Percentiles rank a stretch among this genome's conserved stretches.
phyloP scores from a whole-genome alignment of 257 asterid species.

The Marsdenia floribunda region DNA sequence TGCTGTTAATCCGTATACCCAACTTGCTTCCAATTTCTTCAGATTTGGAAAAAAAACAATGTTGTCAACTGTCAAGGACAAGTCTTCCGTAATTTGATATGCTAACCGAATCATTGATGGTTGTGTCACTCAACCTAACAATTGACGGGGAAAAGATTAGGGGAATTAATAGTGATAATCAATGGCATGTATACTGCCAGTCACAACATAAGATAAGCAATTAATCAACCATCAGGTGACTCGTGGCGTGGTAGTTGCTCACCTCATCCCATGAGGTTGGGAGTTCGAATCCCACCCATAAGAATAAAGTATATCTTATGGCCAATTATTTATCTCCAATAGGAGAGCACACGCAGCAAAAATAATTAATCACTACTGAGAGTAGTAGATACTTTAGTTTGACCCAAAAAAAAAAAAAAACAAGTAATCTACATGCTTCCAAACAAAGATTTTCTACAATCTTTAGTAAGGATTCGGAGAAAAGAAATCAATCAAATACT shows the following conservation, averaged over 20 bases:
- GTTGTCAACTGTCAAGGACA: constrained; percentile 13
- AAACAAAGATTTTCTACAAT: neutral
- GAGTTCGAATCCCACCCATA: too few species aligned
- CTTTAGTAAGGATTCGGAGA: neutral
- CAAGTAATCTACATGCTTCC: neutral
- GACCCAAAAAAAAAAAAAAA: too few species aligned
- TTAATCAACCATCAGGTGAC: too few species aligned
- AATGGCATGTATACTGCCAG: neutral
- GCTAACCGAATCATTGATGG: constrained; percentile 39
- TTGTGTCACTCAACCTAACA: constrained; percentile 36
- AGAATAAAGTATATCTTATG: too few species aligned
- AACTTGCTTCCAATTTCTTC: constrained; percentile 24
- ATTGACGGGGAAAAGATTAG: neutral
- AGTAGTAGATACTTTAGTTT: too few species aligned
- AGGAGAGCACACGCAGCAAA: too few species aligned
- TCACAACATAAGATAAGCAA: neutral
- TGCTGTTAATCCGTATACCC: constrained; percentile 19
- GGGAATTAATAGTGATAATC: neutral
- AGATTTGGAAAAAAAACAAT: constrained; percentile 5
- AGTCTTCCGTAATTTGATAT: constrained; percentile 14
- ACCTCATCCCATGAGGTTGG: too few species aligned
- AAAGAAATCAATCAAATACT: neutral
- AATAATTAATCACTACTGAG: too few species aligned
- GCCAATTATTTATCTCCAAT: too few species aligned
- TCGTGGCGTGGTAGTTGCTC: too few species aligned